A percentile compares a stretch with the other conserved stretches of the same genome.
phyloP scores from a whole-genome alignment of 306 rosid genomes.

The Vigna reflexopilosa region DNA sequence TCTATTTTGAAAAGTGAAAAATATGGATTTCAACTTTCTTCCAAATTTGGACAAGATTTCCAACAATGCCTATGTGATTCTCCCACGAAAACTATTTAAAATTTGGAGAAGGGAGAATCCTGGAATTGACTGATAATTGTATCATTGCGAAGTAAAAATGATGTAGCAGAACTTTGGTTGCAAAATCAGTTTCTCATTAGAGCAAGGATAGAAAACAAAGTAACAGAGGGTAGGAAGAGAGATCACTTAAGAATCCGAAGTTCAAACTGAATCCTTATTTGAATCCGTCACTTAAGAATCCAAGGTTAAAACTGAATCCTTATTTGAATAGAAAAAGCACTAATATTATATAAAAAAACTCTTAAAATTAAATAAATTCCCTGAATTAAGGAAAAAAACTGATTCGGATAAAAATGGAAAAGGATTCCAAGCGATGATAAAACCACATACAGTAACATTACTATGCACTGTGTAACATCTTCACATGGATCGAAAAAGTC shows the following conservation, averaged over 20 bases:
- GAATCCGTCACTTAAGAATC: not conserved
- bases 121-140: not conserved
- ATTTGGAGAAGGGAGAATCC: not conserved
- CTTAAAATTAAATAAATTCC: not conserved
- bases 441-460: too few species aligned
- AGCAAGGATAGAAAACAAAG: not conserved
- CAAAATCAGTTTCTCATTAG: conserved; percentile 7
- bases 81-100: not conserved
- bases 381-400: not conserved
- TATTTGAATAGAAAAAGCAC: not conserved
- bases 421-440: too few species aligned
- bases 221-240: conserved; percentile 26
- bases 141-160: not conserved
- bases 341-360: not conserved
- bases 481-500: not conserved
- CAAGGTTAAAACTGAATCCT: conserved; percentile 6
- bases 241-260: not conserved
- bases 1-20: conserved; percentile 5
- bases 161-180: conserved; percentile 4
- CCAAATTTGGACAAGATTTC: conserved; percentile 3
- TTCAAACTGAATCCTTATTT: conserved; percentile 3
- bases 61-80: not conserved
- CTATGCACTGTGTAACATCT: too few species aligned
- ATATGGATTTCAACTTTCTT: conserved; percentile 20
- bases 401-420: not conserved